Conservation (phyloP, 805 yeast species). For the Teunomyces aglyptinius region DNA sequence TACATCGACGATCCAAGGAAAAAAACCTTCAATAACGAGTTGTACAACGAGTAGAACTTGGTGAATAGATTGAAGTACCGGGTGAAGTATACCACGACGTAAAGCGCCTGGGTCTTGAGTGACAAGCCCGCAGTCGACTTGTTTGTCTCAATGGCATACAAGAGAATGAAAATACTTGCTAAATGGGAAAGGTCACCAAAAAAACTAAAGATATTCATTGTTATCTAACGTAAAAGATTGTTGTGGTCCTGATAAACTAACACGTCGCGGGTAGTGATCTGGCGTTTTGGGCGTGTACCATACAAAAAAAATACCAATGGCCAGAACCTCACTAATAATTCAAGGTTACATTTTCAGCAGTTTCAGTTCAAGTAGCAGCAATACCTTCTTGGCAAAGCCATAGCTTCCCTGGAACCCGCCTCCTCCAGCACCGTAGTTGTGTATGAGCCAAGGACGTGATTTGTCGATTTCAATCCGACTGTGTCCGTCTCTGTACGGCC, state of each 20-base stretch:
- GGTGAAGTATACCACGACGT: constrained; percentile 67
- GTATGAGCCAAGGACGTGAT: constrained; percentile 43
- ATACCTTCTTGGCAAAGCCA: background rate
- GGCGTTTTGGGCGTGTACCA: background rate
- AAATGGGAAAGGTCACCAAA: constrained; percentile 81
- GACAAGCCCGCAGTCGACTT: constrained; percentile 81
- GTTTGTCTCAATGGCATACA: constrained; percentile 64
- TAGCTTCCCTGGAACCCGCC: constrained; percentile 9
- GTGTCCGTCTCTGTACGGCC: constrained; percentile 39
- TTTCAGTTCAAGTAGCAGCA: background rate
- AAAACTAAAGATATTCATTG: constrained; percentile 43
- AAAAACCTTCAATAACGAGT: constrained; percentile 74
- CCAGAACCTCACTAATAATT: background rate
- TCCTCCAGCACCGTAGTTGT: constrained; percentile 58
- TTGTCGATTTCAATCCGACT: constrained; percentile 33
- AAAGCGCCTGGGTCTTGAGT: constrained; percentile 80
- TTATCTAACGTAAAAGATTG: background rate
- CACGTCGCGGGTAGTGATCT: background rate
- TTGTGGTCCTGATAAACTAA: background rate
- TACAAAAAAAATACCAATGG: background rate
- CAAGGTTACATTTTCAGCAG: background rate
- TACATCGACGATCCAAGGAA: constrained; percentile 75
- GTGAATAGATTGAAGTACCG: constrained; percentile 67
- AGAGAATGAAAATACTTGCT: constrained; percentile 70
- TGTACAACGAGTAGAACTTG: constrained; percentile 66